Evolutionary conservation across 176 grass and related monocot species (phyloP).

Genomic region (Carex kokanica): DNA sequence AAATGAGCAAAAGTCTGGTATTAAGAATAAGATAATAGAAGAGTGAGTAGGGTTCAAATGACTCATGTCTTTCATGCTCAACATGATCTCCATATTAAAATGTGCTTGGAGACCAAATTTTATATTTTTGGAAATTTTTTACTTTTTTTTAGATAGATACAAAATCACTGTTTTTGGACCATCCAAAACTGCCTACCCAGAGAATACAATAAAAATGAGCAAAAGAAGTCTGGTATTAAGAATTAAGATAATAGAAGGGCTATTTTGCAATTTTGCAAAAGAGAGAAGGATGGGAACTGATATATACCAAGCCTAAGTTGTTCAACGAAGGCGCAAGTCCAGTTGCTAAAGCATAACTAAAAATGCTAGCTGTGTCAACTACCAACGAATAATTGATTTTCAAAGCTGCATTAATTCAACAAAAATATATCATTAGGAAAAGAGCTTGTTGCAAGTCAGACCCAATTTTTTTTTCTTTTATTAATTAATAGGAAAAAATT

Average conservation of each 20-base stretch:
- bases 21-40: not conserved
- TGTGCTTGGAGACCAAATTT: too few species aligned
- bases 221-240: not conserved
- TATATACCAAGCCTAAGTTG: conserved; percentile 67
- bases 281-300: conserved; percentile 15
- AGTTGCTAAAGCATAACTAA: conserved; percentile 45
- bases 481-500: not conserved
- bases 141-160: too few species aligned
- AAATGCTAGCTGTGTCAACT: conserved; percentile 80
- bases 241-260: not conserved
- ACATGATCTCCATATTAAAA: too few species aligned
- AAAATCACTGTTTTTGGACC: too few species aligned
- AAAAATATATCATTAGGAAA: not conserved
- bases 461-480: not conserved
- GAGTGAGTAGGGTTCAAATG: not conserved
- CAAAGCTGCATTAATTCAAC: conserved; percentile 40
- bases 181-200: conserved; percentile 28
- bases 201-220: not conserved
- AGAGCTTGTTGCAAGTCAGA: not conserved
- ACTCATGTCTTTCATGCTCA: too few species aligned
- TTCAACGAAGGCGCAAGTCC: conserved; percentile 55
- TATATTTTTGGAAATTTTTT: too few species aligned
- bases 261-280: not conserved
- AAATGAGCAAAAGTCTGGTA: conserved; percentile 10
- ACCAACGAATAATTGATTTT: conserved; percentile 66